phyloP scores from a whole-genome alignment of 352 stramenopile species.

The Pythium aphanidermatum region DNA sequence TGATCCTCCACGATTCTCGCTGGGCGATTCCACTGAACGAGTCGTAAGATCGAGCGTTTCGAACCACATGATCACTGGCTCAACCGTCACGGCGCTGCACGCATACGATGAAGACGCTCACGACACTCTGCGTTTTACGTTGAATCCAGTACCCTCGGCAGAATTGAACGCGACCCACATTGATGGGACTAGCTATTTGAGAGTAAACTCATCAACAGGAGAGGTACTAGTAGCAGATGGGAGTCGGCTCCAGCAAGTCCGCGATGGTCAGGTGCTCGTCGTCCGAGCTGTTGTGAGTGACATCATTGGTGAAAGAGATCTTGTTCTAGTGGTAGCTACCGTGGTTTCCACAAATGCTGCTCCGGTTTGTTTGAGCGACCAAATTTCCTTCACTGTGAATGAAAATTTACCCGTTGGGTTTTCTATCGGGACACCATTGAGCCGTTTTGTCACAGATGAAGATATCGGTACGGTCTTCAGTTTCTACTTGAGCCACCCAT shows the following conservation, averaged over 20 bases:
- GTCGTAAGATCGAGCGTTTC: constrained; percentile 4
- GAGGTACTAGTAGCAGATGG: constrained; percentile 13
- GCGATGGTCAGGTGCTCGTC: constrained; percentile 4
- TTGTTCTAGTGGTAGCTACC: not conserved
- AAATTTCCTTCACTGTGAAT: constrained; percentile 7
- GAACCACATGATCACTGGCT: constrained; percentile 5
- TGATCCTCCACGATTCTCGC: constrained; percentile 13
- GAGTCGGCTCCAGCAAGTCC: constrained; percentile 9
- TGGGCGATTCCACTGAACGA: not conserved
- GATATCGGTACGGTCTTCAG: constrained; percentile 19
- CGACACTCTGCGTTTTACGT: constrained; percentile 11
- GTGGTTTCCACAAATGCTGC: constrained; percentile 15
- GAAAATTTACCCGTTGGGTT: constrained; percentile 12
- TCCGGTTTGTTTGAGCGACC: constrained; percentile 9
- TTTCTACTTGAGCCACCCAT: constrained; percentile 21
- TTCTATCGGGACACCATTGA: constrained; percentile 8
- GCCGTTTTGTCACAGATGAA: constrained; percentile 6
- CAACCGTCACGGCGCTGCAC: constrained; percentile 10
- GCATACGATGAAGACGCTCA: constrained; percentile 11
- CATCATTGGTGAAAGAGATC: constrained; percentile 4
- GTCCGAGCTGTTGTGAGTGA: constrained; percentile 12
- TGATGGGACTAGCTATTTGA: constrained; percentile 2
- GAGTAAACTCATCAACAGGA: constrained; percentile 13
- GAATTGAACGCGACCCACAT: not conserved
- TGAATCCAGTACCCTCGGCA: not conserved